These are phyloP conservation scores for Vinca minor DNA, from an alignment of 257 asterid species.

Conservation along the genomic window DNA sequence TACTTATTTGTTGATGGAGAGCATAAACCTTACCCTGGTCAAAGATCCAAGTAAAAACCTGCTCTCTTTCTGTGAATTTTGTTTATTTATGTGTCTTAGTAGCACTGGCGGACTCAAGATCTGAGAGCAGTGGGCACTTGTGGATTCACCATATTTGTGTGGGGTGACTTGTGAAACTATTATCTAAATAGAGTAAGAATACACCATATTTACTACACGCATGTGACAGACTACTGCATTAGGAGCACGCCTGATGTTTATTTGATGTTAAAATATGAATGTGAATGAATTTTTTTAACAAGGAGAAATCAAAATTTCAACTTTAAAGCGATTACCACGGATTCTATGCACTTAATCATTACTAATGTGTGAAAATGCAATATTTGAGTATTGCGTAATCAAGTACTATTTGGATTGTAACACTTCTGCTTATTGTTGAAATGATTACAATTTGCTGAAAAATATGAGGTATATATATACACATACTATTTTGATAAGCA, in stretches of 20 bases:
- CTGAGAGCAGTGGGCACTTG: too few relatives aligned
- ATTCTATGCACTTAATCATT: background rate
- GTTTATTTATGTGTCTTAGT: too few relatives aligned
- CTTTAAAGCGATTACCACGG: background rate
- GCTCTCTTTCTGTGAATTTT: background rate
- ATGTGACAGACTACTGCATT: too few relatives aligned
- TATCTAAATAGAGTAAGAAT: too few relatives aligned
- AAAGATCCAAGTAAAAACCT: conserved; percentile 50
- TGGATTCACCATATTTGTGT: too few relatives aligned
- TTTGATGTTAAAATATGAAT: background rate
- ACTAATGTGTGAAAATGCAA: background rate
- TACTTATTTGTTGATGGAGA: conserved; percentile 72
- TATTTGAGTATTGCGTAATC: background rate
- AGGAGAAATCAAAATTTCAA: background rate
- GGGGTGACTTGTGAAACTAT: too few relatives aligned
- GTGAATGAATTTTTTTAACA: background rate
- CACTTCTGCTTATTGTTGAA: background rate
- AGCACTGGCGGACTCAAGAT: too few relatives aligned
- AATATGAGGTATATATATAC: background rate
- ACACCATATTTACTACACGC: too few relatives aligned
- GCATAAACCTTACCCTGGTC: conserved; percentile 64
- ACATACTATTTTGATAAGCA: background rate
- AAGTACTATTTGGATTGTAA: background rate
- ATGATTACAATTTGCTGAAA: background rate
- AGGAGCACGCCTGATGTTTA: background rate